phyloP scores from a whole-genome alignment of 192 early-diverging fungal species.

The Phlyctochytrium bullatum region DNA sequence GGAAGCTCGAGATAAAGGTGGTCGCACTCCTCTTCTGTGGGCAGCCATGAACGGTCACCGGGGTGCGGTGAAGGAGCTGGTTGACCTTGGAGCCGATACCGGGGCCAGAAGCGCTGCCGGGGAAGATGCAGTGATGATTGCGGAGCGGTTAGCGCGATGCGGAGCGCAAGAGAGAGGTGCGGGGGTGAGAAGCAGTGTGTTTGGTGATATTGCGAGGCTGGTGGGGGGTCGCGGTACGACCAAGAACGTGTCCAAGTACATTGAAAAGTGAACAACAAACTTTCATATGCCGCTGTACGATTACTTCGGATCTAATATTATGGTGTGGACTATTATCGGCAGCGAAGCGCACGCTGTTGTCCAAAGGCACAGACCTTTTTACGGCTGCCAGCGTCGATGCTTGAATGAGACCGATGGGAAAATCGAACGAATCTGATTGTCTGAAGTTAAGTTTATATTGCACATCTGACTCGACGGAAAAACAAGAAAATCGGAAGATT shows the following conservation, averaged over 20 bases:
- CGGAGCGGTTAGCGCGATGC: slow-evolving; percentile 40
- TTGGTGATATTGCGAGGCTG: slow-evolving; percentile 39
- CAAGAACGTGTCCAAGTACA: slow-evolving; percentile 21
- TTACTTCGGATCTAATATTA: no score
- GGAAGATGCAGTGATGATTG: slow-evolving; percentile 31
- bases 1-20: slow-evolving; percentile 19
- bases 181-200: slow-evolving; percentile 33
- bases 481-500: no score
- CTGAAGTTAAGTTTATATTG: no score
- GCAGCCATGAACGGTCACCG: slow-evolving; percentile 40
- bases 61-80: slow-evolving; percentile 18
- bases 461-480: no score
- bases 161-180: slow-evolving; percentile 31
- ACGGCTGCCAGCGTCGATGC: no score
- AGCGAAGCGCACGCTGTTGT: no score
- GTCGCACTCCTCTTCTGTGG: slow-evolving; percentile 36
- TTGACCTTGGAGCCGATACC: slow-evolving; percentile 23
- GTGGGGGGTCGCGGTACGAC: slow-evolving; percentile 37
- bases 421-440: no score
- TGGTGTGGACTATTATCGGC: no score
- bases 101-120: slow-evolving; percentile 16
- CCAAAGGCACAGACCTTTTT: no score
- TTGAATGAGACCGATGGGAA: no score
- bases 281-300: no score
- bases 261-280: not conserved